Evolutionary conservation across 768 basidiomycete species (phyloP).

Genomic region (Suillus weaverae): DNA sequence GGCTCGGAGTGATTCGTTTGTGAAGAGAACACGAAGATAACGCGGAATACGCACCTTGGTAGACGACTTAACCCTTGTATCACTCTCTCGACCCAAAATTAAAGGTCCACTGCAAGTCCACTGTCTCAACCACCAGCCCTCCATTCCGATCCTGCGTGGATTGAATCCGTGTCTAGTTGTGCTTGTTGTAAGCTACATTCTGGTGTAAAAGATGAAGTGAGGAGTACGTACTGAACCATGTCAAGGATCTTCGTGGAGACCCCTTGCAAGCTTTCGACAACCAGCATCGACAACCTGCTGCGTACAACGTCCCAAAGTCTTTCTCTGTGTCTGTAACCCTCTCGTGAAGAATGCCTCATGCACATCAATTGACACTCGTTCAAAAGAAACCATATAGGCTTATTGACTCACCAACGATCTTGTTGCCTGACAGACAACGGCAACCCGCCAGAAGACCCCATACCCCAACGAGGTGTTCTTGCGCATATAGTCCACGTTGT

Average conservation of each 20-base stretch:
- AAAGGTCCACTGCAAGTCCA: not conserved
- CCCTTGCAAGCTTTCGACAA: not conserved
- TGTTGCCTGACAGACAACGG: not conserved
- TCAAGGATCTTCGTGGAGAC: not conserved
- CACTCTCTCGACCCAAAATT: not conserved
- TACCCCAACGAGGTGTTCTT: not conserved
- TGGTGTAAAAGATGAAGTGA: too few species aligned
- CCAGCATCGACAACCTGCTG: not conserved
- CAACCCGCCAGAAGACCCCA: not conserved
- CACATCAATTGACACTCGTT: not conserved
- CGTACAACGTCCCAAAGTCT: not conserved
- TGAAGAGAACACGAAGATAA: not conserved
- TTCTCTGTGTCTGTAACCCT: not conserved
- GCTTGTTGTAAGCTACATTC: not conserved
- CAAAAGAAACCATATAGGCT: not conserved
- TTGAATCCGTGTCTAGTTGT: not conserved
- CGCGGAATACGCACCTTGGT: not conserved
- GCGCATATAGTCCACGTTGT: not conserved
- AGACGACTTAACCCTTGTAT: not conserved
- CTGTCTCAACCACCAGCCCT: not conserved
- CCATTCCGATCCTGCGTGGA: not conserved
- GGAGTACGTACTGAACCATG: not conserved
- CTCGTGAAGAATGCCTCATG: not conserved
- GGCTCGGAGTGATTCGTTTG: not conserved
- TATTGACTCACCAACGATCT: not conserved